Evolutionary conservation across 495 filamentous ascomycete genomes (phyloP).

Genomic region (Aspergillus hancockii): DNA sequence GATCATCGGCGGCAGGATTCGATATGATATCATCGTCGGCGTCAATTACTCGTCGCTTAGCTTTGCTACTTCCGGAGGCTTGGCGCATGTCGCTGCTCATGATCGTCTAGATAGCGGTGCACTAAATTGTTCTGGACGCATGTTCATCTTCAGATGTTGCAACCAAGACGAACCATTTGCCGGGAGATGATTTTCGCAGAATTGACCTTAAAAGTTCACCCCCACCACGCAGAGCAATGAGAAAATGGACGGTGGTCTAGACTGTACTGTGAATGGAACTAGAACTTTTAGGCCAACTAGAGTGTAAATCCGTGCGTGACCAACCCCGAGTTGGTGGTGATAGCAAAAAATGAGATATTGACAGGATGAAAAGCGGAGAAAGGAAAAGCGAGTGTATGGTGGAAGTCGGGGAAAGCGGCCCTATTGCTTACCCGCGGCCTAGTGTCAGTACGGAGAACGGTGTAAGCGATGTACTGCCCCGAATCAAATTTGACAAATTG

Average conservation of each 20-base stretch:
- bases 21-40: constrained; percentile 33
- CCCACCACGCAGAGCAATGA: constrained; percentile 2
- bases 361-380: constrained; percentile 25
- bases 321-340: constrained; percentile 6
- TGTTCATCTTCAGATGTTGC: constrained; percentile 33
- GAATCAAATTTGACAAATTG: background rate
- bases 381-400: constrained; percentile 16
- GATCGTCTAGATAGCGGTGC: constrained; percentile 40
- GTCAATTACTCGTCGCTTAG: constrained; percentile 39
- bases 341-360: constrained; percentile 8
- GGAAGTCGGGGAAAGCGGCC: constrained; percentile 18
- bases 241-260: background rate
- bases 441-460: background rate
- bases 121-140: constrained; percentile 34
- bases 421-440: constrained; percentile 25
- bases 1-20: constrained; percentile 30
- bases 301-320: background rate
- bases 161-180: constrained; percentile 38
- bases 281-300: background rate
- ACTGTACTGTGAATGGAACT: background rate
- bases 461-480: background rate
- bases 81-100: constrained; percentile 48
- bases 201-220: constrained; percentile 1
- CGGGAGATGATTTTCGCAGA: constrained; percentile 24
- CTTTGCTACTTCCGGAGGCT: constrained; percentile 33